Base-by-base conservation (phyloP, 495 filamentous ascomycete genomes). In the Glonium stellatum region DNA sequence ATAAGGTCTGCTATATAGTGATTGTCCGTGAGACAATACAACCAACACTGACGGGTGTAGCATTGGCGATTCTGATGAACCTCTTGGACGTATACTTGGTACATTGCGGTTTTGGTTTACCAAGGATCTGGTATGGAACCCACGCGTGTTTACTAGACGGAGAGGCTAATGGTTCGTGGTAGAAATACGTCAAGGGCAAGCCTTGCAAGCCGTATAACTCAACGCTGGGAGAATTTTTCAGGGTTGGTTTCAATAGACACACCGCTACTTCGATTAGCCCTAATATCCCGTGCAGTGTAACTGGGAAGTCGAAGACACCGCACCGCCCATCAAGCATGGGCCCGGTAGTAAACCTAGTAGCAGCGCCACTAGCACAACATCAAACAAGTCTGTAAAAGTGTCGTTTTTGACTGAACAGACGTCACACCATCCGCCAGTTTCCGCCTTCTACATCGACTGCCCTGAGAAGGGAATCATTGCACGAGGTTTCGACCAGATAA, bases 121-220 rank as follows among this genome's bases (percentile, higher is more conserved):
- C 23, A 97, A 97, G 70, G 93, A 98, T 70, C 71, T 98, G 77
- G 84, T 87, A 74, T 66, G 77, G 41, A 18, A 48, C 10, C 12
- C 21, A 22, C 5, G 48, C 25, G 0, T 15, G 35, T 27, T 51
- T 15, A 50, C 12, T 19, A 57, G 12, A 37, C 42, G 67, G 27
- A 52, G 21, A 15, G 21, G n/a, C 19, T 51, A 31, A 51, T 31
- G 19, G 0, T 15, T 5, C 65, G 27, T 54, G 36, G 41, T 68
- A 87, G 80, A 98, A 97, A 83, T 98, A 96, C 67, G 89, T 96
- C 65, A 97, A 97, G 72, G 92, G 93, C 48, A 96, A 92, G 76
- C 93, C 93, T 10, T 96, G 90, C 82, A 98, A 98, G 72, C 93
- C 93, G 6, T 98, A 98, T 74, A 98, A 98, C 72, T 96, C 92